A percentile compares a stretch with the other conserved stretches of the same genome.
phyloP scores from a whole-genome alignment of 225 moss, liverwort and hornwort genomes.

The Thuidium tamariscinum region DNA sequence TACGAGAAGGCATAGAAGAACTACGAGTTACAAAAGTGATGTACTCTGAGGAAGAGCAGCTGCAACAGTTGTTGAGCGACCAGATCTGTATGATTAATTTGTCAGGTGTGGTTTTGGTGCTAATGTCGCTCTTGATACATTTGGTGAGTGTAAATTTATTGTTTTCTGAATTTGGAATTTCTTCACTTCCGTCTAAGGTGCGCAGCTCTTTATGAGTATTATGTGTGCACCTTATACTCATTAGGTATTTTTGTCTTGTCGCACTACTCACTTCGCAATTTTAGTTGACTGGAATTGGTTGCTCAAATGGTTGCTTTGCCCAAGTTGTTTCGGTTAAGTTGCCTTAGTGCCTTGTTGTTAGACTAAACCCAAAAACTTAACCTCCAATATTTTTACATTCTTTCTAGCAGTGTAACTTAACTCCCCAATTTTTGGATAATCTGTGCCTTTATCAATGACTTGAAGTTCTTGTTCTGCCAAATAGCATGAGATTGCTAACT shows the following conservation, averaged over 20 bases:
- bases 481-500: neutral
- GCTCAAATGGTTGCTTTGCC: neutral
- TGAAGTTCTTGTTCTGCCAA: neutral
- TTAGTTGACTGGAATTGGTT: neutral
- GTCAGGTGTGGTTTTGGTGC: conserved; percentile 13
- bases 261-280: neutral
- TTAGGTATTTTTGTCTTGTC: neutral
- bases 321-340: neutral
- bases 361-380: neutral
- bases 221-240: neutral
- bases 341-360: neutral
- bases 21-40: conserved; percentile 13
- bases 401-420: neutral
- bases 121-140: neutral
- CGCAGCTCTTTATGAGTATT: neutral
- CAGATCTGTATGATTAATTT: conserved; percentile 46
- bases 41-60: conserved; percentile 46
- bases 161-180: neutral
- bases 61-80: conserved; percentile 56
- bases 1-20: conserved; percentile 38
- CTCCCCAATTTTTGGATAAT: neutral
- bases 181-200: neutral
- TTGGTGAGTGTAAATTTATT: neutral
- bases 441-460: neutral
- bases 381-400: neutral